Base-by-base conservation (phyloP, 2,329 filamentous ascomycete species). In the Alternaria solani region DNA sequence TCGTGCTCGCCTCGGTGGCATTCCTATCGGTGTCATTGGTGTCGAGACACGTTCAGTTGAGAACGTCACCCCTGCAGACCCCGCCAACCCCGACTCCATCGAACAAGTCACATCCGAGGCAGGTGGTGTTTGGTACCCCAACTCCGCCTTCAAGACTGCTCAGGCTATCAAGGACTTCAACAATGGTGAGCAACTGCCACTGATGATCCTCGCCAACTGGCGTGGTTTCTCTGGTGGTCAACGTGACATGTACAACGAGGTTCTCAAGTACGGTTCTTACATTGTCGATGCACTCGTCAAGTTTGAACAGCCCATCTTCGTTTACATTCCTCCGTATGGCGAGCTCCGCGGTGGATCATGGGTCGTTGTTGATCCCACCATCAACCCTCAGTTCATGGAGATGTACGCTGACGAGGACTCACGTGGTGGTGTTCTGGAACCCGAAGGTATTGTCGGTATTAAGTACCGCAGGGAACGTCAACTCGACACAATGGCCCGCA, bases 181-280 rank as follows among this genome's bases (percentile, higher is more conserved):
- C 88, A 89, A 96, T 69, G 95, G 95, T 79, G 95, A 99, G 83
- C 95, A 99, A 84, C 86, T 99, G 76, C 95, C 95, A 58, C 85
- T 99, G 68, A 98, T 99, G 93, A 99, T 99, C 78, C 89, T 99
- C 66, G 95, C 95, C 82, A 99, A 99, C 87, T 99, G 95, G 95
- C 91, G 95, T 89, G 95, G 95, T 85, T 99, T 99, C 92, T 99
- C 95, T 70, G 95, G 95, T 85, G 95, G 95, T 67, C 95, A 99
- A 83, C 93, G 94, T 71, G 95, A 99, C 82, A 99, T 99, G 95
- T 99, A 96, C 89, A 97, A 98, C 84, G 95, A 99, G 83, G 95
- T 99, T 16, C 89, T 99, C 81, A 99, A 99, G 86, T 99, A 99
- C 76, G 95, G 95, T 77, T 97, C 94, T 18, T 98, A 95, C 87